Conservation (phyloP, 163 green algal genomes). For the Volvox carteri region DNA sequence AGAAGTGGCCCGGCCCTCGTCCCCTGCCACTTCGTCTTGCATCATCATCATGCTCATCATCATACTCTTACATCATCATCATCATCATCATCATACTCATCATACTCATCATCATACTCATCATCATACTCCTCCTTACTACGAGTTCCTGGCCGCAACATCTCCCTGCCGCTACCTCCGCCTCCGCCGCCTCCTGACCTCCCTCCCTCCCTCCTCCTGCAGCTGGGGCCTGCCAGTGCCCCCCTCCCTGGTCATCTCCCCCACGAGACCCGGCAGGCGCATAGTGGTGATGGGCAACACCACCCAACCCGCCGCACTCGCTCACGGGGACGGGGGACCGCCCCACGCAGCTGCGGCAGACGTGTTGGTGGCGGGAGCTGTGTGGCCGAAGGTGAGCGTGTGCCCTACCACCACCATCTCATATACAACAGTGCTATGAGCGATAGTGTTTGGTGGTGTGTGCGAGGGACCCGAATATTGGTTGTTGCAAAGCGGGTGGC, state of each 20-base stretch:
- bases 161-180: not conserved
- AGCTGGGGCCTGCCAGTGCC: constrained; percentile 20
- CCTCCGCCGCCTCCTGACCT: not conserved
- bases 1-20: no score
- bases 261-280: constrained; percentile 24
- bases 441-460: no score
- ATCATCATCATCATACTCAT: not conserved
- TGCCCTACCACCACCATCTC: no score
- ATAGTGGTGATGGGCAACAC: constrained; percentile 29
- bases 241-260: constrained; percentile 37
- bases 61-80: not conserved
- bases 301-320: not conserved
- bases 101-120: not conserved
- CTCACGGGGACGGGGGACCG: not conserved
- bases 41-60: not conserved
- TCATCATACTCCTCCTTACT: not conserved
- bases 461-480: no score
- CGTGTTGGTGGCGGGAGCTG: constrained; percentile 25
- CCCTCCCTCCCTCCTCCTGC: not conserved
- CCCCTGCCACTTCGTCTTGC: no score
- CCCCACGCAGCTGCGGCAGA: not conserved
- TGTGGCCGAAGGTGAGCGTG: constrained; percentile 31
- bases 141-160: not conserved
- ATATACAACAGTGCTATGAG: no score
- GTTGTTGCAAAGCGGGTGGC: no score